Conservation (phyloP, 257 asterid species). For the Solanum sejunctum region DNA sequence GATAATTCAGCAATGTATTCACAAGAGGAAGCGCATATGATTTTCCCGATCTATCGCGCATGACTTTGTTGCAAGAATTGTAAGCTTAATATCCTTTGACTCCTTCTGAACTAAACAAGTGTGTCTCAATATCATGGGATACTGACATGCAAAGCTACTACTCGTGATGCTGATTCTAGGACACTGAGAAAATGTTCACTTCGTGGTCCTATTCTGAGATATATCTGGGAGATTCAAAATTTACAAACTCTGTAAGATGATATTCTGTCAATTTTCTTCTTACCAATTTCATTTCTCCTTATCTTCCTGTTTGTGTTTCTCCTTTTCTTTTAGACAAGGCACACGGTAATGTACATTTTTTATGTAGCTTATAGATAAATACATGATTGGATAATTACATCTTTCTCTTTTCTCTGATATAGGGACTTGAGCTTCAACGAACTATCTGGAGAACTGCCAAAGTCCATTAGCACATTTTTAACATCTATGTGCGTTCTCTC, state of each 20-base stretch:
- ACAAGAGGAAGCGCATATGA: not conserved
- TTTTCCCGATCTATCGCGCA: not conserved
- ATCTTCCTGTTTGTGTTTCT: not conserved
- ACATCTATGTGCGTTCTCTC: not conserved
- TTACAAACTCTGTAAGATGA: not conserved
- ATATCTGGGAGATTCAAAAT: not conserved
- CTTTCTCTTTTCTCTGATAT: not conserved
- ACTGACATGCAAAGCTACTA: not conserved
- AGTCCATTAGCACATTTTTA: not conserved
- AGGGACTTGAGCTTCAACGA: slow-evolving; percentile 15
- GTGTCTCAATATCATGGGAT: not conserved
- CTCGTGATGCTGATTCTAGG: not conserved
- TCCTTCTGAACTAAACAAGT: not conserved
- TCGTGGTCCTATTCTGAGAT: not conserved
- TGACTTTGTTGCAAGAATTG: not conserved
- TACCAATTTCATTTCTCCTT: not conserved
- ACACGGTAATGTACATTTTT: not conserved
- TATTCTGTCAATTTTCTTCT: not conserved
- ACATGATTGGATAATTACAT: not conserved
- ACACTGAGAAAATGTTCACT: slow-evolving; percentile 9
- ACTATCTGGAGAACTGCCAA: slow-evolving; percentile 2
- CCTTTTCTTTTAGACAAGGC: too few species aligned
- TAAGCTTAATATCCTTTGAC: not conserved
- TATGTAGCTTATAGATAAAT: not conserved
- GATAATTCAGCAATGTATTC: not conserved